Evolutionary conservation across 257 asterid species (phyloP).

Genomic region (Agastache rugosa): DNA sequence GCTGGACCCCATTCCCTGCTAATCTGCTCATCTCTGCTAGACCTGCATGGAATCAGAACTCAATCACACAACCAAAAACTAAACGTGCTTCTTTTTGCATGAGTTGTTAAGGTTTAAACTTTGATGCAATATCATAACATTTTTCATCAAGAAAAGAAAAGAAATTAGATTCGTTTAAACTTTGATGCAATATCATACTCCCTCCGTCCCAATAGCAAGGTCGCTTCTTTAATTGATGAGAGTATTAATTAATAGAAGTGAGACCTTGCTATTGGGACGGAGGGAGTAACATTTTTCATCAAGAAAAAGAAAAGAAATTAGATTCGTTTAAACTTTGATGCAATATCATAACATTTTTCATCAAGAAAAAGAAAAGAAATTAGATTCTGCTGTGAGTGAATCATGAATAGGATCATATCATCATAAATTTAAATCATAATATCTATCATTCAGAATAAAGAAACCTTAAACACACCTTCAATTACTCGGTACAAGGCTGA

Average conservation of each 20-base stretch:
- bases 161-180: too few relatives aligned
- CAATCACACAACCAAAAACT: constrained; percentile 28
- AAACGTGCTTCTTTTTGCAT: not conserved
- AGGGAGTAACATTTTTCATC: too few relatives aligned
- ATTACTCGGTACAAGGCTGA: constrained; percentile 63
- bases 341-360: not conserved
- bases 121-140: not conserved
- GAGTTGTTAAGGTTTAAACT: not conserved
- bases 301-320: too few relatives aligned
- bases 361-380: not conserved
- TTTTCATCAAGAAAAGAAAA: not conserved
- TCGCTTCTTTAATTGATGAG: too few relatives aligned
- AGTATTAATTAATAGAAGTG: too few relatives aligned
- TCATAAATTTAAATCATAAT: too few relatives aligned
- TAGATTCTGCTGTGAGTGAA: not conserved
- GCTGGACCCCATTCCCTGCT: constrained; percentile 49
- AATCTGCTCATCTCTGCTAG: constrained; percentile 65
- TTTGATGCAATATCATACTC: too few relatives aligned
- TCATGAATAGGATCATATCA: too few relatives aligned
- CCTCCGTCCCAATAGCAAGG: too few relatives aligned
- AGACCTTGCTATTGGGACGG: too few relatives aligned
- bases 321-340: not conserved
- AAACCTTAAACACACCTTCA: constrained; percentile 52
- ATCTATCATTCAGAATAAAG: not conserved
- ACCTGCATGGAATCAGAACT: constrained; percentile 48